Evolutionary conservation across 208 protist genomes (phyloP).

Genomic region (Leishmania gerbilli): DNA sequence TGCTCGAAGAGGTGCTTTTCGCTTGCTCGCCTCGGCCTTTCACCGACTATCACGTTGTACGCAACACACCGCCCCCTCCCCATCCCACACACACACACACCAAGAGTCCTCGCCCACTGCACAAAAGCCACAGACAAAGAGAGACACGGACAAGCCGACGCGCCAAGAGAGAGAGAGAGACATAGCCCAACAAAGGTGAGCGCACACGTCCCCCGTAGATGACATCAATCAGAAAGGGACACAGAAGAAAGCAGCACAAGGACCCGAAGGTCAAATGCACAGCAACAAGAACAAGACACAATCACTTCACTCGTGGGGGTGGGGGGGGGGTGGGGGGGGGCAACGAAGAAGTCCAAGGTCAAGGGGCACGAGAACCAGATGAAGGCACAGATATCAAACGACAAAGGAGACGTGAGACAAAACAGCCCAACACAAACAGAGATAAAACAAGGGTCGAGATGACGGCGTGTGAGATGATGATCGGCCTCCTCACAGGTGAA

Average conservation of each 20-base stretch:
- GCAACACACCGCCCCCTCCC: neutral
- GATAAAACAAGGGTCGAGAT: neutral
- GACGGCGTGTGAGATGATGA: too few relatives aligned
- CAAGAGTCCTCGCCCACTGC: neutral
- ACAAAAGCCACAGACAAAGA: neutral
- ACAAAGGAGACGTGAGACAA: neutral
- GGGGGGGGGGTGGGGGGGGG: too few relatives aligned
- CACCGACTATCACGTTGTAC: neutral
- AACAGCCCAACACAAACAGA: neutral
- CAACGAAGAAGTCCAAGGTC: neutral
- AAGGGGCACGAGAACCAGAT: neutral
- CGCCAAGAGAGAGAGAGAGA: too few relatives aligned
- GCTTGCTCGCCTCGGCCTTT: neutral
- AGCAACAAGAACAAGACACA: too few relatives aligned
- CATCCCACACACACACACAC: neutral
- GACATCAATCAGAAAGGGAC: too few relatives aligned
- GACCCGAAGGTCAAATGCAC: too few relatives aligned
- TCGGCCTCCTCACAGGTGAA: neutral
- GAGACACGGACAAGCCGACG: neutral
- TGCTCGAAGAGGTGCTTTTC: neutral
- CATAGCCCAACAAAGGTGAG: too few relatives aligned
- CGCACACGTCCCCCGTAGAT: too few relatives aligned
- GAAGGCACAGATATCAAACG: neutral
- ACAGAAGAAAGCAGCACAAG: too few relatives aligned
- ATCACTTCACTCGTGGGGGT: too few relatives aligned